A percentile compares a stretch with the other conserved stretches of the same genome.
These are phyloP conservation scores for Myxozyma geophila DNA, from an alignment of 805 yeast genomes.

Conservation along the genomic window DNA sequence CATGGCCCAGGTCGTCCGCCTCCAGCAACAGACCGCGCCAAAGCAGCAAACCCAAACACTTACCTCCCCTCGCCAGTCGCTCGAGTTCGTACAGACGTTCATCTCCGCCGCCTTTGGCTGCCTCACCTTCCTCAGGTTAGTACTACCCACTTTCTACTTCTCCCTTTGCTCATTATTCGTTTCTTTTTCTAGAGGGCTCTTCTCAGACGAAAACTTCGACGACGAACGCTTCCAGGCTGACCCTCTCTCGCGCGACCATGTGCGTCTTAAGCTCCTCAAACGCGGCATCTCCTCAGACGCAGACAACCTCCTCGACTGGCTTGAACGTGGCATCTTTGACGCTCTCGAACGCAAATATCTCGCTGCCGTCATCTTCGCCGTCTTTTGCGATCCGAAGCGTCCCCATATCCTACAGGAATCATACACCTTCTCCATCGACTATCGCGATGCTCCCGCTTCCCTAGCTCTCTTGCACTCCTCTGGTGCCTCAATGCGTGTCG, in stretches of 20 bases:
- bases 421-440: conserved; percentile 56
- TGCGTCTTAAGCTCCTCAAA: conserved; percentile 55
- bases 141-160: background rate
- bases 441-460: conserved; percentile 40
- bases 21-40: conserved; percentile 9
- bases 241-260: conserved; percentile 43
- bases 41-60: conserved; percentile 13
- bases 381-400: conserved; percentile 50
- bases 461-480: conserved; percentile 37
- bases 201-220: conserved; percentile 58
- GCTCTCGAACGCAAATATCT: conserved; percentile 52
- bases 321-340: conserved; percentile 56
- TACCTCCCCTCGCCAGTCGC: conserved; percentile 45
- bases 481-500: conserved; percentile 38
- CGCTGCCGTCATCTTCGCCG: conserved; percentile 53
- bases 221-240: conserved; percentile 51
- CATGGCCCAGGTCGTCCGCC: conserved; percentile 30
- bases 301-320: conserved; percentile 58
- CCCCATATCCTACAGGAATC: conserved; percentile 56
- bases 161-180: conserved; percentile 1
- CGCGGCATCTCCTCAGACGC: conserved; percentile 54
- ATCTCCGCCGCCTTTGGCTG: conserved; percentile 61
- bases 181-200: conserved; percentile 51
- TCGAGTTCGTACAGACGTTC: conserved; percentile 54
- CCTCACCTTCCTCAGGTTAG: conserved; percentile 52